Conservation (phyloP, 2,329 filamentous ascomycete genomes). For the Alternaria sp. region DNA sequence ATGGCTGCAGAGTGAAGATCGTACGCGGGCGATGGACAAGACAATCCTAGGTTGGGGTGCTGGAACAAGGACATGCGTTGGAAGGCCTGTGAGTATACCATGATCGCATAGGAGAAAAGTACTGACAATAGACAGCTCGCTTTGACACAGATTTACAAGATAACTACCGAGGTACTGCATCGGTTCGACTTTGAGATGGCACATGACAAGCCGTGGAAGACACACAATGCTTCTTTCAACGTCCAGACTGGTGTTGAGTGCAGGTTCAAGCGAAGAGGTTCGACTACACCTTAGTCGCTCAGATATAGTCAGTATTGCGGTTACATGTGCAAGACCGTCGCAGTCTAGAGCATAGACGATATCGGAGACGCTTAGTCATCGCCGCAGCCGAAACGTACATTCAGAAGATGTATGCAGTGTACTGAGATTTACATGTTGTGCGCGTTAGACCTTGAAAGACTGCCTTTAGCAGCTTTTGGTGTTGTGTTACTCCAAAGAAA, state of each 20-base stretch:
- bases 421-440: not conserved
- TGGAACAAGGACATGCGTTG: slow-evolving; percentile 70
- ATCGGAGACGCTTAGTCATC: not conserved
- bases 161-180: slow-evolving; percentile 25
- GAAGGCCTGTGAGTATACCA: slow-evolving; percentile 54
- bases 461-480: not conserved
- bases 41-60: slow-evolving; percentile 62
- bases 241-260: slow-evolving; percentile 25
- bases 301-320: not conserved
- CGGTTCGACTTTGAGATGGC: slow-evolving; percentile 24
- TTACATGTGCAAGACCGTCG: not conserved
- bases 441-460: not conserved
- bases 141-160: slow-evolving; percentile 29
- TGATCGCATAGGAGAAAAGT: not conserved
- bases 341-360: not conserved
- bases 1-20: slow-evolving; percentile 7
- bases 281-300: not conserved
- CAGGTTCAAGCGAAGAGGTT: slow-evolving; percentile 6
- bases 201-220: slow-evolving; percentile 29
- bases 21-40: slow-evolving; percentile 2
- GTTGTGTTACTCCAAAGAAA: not conserved
- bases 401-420: not conserved
- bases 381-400: not conserved
- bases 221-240: slow-evolving; percentile 26
- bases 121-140: slow-evolving; percentile 6